A percentile compares a stretch with the other conserved stretches of the same genome.
Conservation (phyloP, 1,284 basidiomycete genomes). For the Cutaneotrichosporon mucoides region DNA sequence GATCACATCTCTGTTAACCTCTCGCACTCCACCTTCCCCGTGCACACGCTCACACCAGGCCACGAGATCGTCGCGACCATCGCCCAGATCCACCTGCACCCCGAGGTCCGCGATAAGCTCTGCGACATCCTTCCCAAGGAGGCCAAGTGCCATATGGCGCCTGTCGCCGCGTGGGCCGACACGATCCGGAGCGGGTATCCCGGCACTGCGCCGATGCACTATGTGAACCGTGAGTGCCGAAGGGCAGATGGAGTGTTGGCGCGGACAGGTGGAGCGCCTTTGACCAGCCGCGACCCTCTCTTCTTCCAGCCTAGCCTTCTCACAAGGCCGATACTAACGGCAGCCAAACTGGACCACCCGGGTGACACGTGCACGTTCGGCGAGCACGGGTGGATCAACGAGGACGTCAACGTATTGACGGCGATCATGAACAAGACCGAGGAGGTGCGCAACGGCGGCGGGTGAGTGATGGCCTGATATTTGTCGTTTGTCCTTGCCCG, state of each 20-base stretch:
- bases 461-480: not conserved
- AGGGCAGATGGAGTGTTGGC: too few species aligned
- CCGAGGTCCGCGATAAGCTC: conserved; percentile 63
- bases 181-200: conserved; percentile 53
- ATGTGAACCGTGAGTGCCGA: conserved; percentile 49
- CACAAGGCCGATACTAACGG: too few species aligned
- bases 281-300: too few species aligned
- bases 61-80: conserved; percentile 91
- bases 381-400: conserved; percentile 65
- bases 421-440: conserved; percentile 68
- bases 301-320: too few species aligned
- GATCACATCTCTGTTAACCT: too few species aligned
- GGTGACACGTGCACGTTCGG: conserved; percentile 71
- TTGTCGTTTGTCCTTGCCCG: too few species aligned
- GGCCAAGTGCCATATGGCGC: conserved; percentile 66
- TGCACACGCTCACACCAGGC: conserved; percentile 51
- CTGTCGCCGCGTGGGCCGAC: conserved; percentile 85
- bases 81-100: conserved; percentile 83
- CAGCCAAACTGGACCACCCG: conserved; percentile 62
- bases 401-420: conserved; percentile 66
- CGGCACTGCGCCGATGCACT: conserved; percentile 52
- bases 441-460: conserved; percentile 2
- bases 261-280: too few species aligned
- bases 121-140: conserved; percentile 62
- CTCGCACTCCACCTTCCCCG: too few species aligned